phyloP scores from a whole-genome alignment of 495 filamentous ascomycete genomes.

The Stereocaulon alpinum region DNA sequence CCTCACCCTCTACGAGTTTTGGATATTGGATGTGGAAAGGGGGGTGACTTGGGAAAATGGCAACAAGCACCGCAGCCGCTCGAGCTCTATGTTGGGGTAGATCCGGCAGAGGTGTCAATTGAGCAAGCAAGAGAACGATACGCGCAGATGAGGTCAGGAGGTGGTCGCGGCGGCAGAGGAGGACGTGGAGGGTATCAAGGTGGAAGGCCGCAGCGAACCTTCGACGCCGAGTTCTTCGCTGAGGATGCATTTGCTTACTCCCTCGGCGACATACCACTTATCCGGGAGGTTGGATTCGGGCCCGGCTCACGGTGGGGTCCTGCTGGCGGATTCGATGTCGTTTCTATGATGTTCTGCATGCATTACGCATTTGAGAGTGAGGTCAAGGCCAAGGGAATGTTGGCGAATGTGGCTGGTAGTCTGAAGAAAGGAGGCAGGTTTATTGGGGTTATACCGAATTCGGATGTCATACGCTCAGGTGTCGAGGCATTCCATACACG shows the following conservation, averaged over 20 bases:
- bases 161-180: slow-evolving; percentile 45
- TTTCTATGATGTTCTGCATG: slow-evolving; percentile 98
- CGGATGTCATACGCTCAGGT: slow-evolving; percentile 64
- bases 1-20: slow-evolving; percentile 63
- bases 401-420: slow-evolving; percentile 79
- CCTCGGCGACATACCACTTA: slow-evolving; percentile 63
- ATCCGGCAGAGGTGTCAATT: slow-evolving; percentile 85
- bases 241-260: slow-evolving; percentile 85
- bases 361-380: slow-evolving; percentile 97
- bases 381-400: slow-evolving; percentile 78
- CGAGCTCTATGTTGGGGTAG: slow-evolving; percentile 81
- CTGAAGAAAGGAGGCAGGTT: slow-evolving; percentile 91
- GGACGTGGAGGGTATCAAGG: slow-evolving; percentile 35
- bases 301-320: slow-evolving; percentile 53
- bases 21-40: slow-evolving; percentile 94
- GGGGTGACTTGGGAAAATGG: slow-evolving; percentile 93
- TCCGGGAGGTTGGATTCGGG: slow-evolving; percentile 76
- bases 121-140: slow-evolving; percentile 83
- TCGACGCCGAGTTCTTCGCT: slow-evolving; percentile 73
- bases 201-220: slow-evolving; percentile 43
- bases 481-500: slow-evolving; percentile 52
- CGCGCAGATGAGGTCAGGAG: slow-evolving; percentile 55
- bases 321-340: slow-evolving; percentile 83
- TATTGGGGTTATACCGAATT: slow-evolving; percentile 87
- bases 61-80: slow-evolving; percentile 76